A percentile compares a stretch with the other conserved stretches of the same genome.
Evolutionary conservation across 305 asterid species (phyloP).

Genomic region (Euphrasia arctica): DNA sequence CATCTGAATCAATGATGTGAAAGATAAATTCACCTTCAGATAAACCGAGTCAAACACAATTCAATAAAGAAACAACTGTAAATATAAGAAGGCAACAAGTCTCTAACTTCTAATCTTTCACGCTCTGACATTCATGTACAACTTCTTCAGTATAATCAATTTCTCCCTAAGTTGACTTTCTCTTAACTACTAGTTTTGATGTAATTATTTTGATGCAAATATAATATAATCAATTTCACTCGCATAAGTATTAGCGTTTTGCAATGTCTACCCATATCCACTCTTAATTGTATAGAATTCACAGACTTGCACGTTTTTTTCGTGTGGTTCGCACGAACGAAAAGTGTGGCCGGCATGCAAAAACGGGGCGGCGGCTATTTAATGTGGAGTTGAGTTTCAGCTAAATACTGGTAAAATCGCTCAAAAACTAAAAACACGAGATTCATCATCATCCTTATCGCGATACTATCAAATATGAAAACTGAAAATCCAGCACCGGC

Average conservation of each 20-base stretch:
- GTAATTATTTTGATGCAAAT: too few species aligned
- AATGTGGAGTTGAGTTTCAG: background rate
- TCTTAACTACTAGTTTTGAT: too few species aligned
- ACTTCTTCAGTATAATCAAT: background rate
- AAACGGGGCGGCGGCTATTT: too few species aligned
- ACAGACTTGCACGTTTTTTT: background rate
- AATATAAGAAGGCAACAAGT: background rate
- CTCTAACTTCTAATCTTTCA: background rate
- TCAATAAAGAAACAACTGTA: background rate
- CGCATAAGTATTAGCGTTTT: background rate
- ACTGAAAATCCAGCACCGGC: slow-evolving; percentile 19
- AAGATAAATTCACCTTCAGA: background rate
- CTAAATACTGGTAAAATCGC: background rate
- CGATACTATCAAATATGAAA: background rate
- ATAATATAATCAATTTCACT: background rate
- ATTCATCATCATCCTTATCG: background rate
- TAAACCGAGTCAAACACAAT: background rate
- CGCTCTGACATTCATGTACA: background rate
- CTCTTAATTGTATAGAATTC: background rate
- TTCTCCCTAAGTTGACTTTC: background rate
- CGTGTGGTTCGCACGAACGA: background rate
- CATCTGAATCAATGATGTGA: background rate
- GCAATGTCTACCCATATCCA: background rate
- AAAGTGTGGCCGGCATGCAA: background rate
- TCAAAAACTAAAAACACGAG: background rate